Base-by-base conservation (phyloP, 2,329 filamentous ascomycete species). In the Fusarium graminum region DNA sequence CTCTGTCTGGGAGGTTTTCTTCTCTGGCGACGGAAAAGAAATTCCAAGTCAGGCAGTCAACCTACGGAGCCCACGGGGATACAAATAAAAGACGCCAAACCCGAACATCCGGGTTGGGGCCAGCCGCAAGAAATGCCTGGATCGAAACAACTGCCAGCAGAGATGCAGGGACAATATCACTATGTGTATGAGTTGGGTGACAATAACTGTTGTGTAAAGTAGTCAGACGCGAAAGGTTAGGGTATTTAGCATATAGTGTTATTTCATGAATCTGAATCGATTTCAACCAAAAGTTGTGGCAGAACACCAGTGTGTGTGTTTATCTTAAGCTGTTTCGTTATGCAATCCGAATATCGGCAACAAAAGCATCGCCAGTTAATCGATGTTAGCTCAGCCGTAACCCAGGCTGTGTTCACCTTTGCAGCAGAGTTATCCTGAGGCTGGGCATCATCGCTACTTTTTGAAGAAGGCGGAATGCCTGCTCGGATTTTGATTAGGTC, bases 151-250 rank as follows among this genome's bases (percentile, higher is more conserved):
- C 22, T 54, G 36, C 43, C 52, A 7, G 8, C 28, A 13, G 52
- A 54, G 14, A 28, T 41, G 19, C 4, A 50, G 14, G 38, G 52
- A 5, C 28, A 51, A 26, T 29, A 10, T 13, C 44, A 51, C 16
- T 55, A 54, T 63, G 47, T 65, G 25, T 59, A 68, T 17, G 60
- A 68, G 46, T 45, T 65, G 41, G 63, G 63, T 43, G 44, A 29
- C 11, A 29, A 29, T 29, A 29, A 9, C 8, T 29, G 9, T 29
- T 29, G 3, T 29, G 11, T 29, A 29, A 29, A 29, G 28, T 29
- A 9, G 7, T 3, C 28, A 29, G 11, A 22, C 22, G 22, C 6
- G 22, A 22, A 22, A 6, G 22, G 4, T 22, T 22, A 6, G 22
- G 22, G 22, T 22, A 6, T 22, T 22, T 6, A 22, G 22, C 6